Evolutionary conservation across 176 grass and related monocot genomes (phyloP), one percentile per base, ranked within the genome.

Genomic region (Dactylis glomerata): DNA sequence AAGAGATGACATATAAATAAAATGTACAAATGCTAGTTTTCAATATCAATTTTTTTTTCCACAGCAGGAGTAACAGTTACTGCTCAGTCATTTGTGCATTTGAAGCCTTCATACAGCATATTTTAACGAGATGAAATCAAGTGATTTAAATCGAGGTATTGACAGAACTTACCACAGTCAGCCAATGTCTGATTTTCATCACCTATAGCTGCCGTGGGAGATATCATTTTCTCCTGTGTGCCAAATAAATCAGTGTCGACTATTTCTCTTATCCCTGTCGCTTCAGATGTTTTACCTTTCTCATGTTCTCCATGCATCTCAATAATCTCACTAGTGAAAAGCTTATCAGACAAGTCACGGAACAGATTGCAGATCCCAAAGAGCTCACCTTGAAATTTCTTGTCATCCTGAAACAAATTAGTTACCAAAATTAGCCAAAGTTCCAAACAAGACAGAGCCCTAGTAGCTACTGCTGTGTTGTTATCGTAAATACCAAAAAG

Each of bases 321-420:
- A 75, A 98, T 92, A 32, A 98, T 98, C 83, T 95, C 93, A 87
- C 96, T 98, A 65, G 92, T 98, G 58, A 98, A 98, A 82, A 95
- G 93, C 87, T 98, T 93, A 80, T 98, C 93, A 75, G 93, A 98
- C 67, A 98, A 74, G 74, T 98, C 91, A 5, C 83, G 85, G 84
- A 98, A 98, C 64, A 98, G 85, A 88, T 98, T 98, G 83, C 89
- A 98, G 72, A 98, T 95, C 82, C 96, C 96, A 91, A 98, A 98
- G 68, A 98, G 88, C 49, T 98, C 96, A 30, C 96, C 96, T 84
- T 98, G 91, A 86, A 93, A 98, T 81, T 98, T 95, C 81, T 93
- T 98, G 84, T 94, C 87, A 82, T 95, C 95, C 95, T 98, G 66
- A 75, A 74, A 82, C 61, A 46, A 34, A 38, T 62, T 24, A 23